A percentile compares a stretch with the other conserved stretches of the same genome.
Conservation (phyloP, 2,329 filamentous ascomycete genomes). For the Alternaria sp. region DNA sequence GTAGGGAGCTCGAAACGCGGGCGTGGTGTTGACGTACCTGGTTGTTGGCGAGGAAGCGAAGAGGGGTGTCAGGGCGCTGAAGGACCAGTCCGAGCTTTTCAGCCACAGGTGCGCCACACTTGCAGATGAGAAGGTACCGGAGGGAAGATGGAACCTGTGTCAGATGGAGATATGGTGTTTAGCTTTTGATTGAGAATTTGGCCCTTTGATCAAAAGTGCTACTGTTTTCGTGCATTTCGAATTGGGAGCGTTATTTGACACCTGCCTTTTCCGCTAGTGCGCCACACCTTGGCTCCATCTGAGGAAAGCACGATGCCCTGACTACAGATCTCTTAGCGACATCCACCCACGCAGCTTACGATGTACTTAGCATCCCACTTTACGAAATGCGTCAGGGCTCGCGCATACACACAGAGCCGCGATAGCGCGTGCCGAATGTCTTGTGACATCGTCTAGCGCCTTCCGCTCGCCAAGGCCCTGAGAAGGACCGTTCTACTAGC, state of each 20-base stretch:
- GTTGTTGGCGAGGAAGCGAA: conserved; percentile 37
- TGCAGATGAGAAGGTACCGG: not conserved
- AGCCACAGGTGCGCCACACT: conserved; percentile 6
- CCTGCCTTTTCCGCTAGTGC: not conserved
- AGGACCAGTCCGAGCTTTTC: conserved; percentile 18
- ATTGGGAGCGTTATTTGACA: not conserved
- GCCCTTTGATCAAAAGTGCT: not conserved
- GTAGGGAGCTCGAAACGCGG: conserved; percentile 30
- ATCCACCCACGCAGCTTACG: not conserved
- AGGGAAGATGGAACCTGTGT: not conserved
- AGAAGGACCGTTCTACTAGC: not conserved
- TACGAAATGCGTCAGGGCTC: not conserved
- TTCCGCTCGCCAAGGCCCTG: not conserved
- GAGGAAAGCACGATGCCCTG: not conserved
- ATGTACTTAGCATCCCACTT: not conserved
- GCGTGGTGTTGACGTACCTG: conserved; percentile 47
- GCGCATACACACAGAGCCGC: not conserved
- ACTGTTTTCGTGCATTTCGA: not conserved
- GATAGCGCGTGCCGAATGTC: not conserved
- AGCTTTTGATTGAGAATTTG: not conserved
- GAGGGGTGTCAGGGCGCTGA: conserved; percentile 30
- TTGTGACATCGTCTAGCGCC: conserved; percentile 1
- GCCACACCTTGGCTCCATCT: not conserved
- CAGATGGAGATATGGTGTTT: not conserved
- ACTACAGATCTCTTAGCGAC: not conserved